Evolutionary conservation across 2,329 filamentous ascomycete species (phyloP).

Genomic region (Gnomoniopsis smithogilvyi): DNA sequence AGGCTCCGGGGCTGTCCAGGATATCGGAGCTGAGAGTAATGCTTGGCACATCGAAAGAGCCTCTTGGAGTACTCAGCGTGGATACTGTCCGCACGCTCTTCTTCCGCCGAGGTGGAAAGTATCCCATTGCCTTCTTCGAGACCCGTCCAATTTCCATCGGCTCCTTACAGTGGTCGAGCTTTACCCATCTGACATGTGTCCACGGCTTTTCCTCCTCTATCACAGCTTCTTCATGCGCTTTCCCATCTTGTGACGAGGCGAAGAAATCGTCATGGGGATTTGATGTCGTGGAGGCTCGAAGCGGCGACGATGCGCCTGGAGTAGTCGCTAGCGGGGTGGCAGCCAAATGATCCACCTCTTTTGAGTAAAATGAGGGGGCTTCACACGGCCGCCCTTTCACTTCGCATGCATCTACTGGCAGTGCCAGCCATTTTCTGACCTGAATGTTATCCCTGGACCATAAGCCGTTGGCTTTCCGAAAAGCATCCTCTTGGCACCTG

Average conservation of each 20-base stretch:
- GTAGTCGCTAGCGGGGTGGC: constrained; percentile 40
- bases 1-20: constrained; percentile 32
- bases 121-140: constrained; percentile 76
- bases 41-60: constrained; percentile 59
- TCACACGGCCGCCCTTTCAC: constrained; percentile 71
- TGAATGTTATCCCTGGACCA: constrained; percentile 95
- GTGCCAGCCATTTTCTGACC: constrained; percentile 71
- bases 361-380: constrained; percentile 41
- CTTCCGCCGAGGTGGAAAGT: constrained; percentile 87
- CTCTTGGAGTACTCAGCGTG: constrained; percentile 63
- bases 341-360: constrained; percentile 49
- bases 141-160: constrained; percentile 85
- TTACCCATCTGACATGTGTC: constrained; percentile 87
- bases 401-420: constrained; percentile 88
- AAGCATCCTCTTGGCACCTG: constrained; percentile 76
- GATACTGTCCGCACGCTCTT: constrained; percentile 72
- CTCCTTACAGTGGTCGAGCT: constrained; percentile 64
- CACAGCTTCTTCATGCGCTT: constrained; percentile 25
- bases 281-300: constrained; percentile 23
- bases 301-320: constrained; percentile 24
- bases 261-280: constrained; percentile 41
- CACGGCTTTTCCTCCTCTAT: constrained; percentile 65
- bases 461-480: constrained; percentile 85
- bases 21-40: constrained; percentile 34
- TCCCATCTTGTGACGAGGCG: constrained; percentile 32